These are phyloP conservation scores for Talaromyces sp. DNA, from an alignment of 2,329 filamentous ascomycete species.

Conservation along the genomic window DNA sequence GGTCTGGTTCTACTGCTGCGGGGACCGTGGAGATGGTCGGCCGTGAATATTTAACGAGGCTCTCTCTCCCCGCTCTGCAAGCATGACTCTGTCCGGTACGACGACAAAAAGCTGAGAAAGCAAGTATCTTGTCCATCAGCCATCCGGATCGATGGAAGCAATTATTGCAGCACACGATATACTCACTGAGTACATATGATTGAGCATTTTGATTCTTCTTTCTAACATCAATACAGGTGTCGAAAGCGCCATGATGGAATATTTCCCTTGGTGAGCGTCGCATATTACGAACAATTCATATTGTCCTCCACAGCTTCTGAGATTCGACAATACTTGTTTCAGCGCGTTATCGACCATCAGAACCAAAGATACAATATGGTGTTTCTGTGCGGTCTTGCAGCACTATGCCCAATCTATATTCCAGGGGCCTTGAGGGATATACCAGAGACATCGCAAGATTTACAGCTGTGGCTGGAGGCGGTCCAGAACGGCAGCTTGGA, in stretches of 20 bases:
- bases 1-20: no score
- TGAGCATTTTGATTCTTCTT: not conserved
- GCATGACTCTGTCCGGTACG: no score
- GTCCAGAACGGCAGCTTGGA: not conserved
- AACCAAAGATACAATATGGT: not conserved
- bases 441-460: not conserved
- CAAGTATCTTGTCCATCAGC: no score
- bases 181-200: no score
- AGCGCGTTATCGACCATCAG: not conserved
- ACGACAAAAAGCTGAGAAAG: no score
- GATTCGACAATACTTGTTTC: not conserved
- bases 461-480: not conserved
- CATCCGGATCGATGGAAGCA: no score
- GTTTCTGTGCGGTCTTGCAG: not conserved
- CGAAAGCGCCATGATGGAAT: not conserved
- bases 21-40: no score
- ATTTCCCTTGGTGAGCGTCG: not conserved
- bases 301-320: not conserved
- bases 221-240: not conserved
- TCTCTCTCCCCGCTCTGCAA: no score
- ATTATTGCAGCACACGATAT: no score
- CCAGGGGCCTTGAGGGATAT: not conserved
- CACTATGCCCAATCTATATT: not conserved
- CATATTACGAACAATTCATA: not conserved
- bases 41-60: no score